Evolutionary conservation across 2,329 filamentous ascomycete species (phyloP).

Genomic region (Didymella exigua): DNA sequence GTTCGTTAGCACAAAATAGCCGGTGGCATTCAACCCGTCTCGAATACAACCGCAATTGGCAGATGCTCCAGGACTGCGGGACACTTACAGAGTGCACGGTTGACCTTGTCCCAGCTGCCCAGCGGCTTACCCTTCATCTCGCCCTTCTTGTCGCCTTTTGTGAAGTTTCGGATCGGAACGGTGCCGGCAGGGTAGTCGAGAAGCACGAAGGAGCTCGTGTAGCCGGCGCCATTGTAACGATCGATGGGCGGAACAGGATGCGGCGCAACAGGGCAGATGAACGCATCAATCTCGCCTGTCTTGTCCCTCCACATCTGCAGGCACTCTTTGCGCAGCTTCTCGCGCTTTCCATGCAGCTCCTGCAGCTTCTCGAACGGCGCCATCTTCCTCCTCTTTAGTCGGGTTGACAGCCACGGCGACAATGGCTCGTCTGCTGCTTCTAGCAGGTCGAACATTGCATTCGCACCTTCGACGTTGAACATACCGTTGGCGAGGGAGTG

Average conservation of each 20-base stretch:
- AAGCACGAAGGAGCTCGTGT: conserved; percentile 66
- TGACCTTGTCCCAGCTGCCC: conserved; percentile 65
- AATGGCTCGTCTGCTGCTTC: conserved; percentile 62
- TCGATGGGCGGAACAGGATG: conserved; percentile 68
- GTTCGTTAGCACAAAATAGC: conserved; percentile 4
- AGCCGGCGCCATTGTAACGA: conserved; percentile 66
- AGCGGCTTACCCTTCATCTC: conserved; percentile 52
- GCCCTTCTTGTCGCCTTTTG: conserved; percentile 56
- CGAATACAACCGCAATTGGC: too few relatives aligned
- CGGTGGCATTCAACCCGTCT: background rate
- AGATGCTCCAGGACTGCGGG: background rate
- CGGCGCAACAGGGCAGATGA: conserved; percentile 68
- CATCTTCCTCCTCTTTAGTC: conserved; percentile 57
- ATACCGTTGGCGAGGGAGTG: conserved; percentile 63
- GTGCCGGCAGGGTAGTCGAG: conserved; percentile 66
- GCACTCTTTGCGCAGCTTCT: conserved; percentile 61
- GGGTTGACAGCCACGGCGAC: conserved; percentile 63
- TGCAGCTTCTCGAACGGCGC: conserved; percentile 57
- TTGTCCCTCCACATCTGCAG: conserved; percentile 61
- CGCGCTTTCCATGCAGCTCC: conserved; percentile 59
- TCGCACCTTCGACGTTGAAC: conserved; percentile 64
- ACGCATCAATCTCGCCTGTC: conserved; percentile 60
- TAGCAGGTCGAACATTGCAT: conserved; percentile 62
- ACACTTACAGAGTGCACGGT: conserved; percentile 61
- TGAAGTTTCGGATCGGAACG: conserved; percentile 61